Evolutionary conservation across 1,284 basidiomycete species (phyloP).

Genomic region (Fomitopsis betulina): DNA sequence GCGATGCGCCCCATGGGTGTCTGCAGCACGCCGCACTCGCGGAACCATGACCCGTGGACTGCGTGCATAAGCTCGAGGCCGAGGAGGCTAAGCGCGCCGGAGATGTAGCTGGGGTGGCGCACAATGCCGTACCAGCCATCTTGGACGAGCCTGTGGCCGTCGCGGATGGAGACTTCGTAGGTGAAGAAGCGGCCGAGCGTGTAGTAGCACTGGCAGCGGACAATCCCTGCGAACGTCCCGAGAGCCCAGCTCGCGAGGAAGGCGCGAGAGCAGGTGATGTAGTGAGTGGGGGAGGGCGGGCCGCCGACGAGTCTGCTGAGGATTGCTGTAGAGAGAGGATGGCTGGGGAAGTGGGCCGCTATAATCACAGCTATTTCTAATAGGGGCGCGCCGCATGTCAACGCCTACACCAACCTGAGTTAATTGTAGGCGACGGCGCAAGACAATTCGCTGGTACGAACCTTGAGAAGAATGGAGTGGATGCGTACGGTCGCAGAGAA

Average conservation of each 20-base stretch:
- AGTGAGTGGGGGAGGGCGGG: not conserved
- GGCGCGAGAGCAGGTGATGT: not conserved
- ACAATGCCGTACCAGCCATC: slow-evolving; percentile 9
- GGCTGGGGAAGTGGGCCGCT: slow-evolving; percentile 1
- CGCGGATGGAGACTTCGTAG: slow-evolving; percentile 10
- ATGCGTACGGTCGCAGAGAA: not conserved
- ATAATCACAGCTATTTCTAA: slow-evolving; percentile 8
- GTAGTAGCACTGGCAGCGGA: slow-evolving; percentile 10
- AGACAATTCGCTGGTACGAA: not conserved
- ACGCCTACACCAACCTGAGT: not conserved
- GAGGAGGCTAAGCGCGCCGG: not conserved
- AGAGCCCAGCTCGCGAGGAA: slow-evolving; percentile 6
- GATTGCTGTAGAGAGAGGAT: not conserved
- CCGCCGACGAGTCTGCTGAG: not conserved
- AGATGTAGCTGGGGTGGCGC: slow-evolving; percentile 11
- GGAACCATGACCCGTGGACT: slow-evolving; percentile 4
- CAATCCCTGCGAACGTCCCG: slow-evolving; percentile 1
- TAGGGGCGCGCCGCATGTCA: not conserved
- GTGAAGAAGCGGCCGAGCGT: slow-evolving; percentile 12
- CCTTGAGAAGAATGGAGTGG: not conserved
- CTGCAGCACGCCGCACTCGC: slow-evolving; percentile 6
- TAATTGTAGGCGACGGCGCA: not conserved
- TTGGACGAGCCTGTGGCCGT: slow-evolving; percentile 9
- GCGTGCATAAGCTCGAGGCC: slow-evolving; percentile 3
- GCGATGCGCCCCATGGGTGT: not conserved